Evolutionary conservation across 1,284 basidiomycete species (phyloP), one percentile per base, ranked within the genome.

Genomic region (Xerocomus nothofagi): DNA sequence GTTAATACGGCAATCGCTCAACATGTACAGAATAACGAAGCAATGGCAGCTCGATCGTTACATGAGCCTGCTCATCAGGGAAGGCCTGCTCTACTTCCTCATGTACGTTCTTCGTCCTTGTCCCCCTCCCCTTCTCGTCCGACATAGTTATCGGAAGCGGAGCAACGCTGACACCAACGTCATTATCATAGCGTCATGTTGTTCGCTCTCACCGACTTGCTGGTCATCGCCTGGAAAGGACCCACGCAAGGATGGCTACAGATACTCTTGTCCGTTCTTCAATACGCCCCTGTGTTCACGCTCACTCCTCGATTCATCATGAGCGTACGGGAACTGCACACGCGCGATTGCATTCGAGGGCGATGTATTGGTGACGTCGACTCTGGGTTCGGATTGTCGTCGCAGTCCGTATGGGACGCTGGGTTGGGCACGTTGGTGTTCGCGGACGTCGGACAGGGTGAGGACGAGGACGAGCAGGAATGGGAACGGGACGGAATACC

Each of bases 41-140:
- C 11, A 11, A 7, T 53, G 47, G 51, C 21, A 26, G 21, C 6
- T 24, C 4, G 39, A 49, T 30, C 36, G 21, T 9, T 53, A 51
- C 31, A 49, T 49, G 20, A 30, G 2, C 18, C 31, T 53, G 11
- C 44, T 53, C 12, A n/a, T 38, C 24, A 26, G 39, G 15, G 43
- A 39, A 5, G 27, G 39, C 17, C 20, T 49, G 0, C 21, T 52
- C 4, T 44, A 44, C 6, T 53, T 45, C 38, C 6, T 42, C 6
- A 29, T 30, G 46, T 49, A 49, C 29, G 50, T 44, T 1, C 9
- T 4, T 14, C n/a, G 26, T 26, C 26, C 26, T 9, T 20, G 14
- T 17, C 20, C 14, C 18, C 17, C 1, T 40, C 39, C 7, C 3
- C 18, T 14, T 20, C n/a, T 33, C 9, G 7, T 5, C 8, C 23